Evolutionary conservation across 192 early-diverging fungal genomes (phyloP).

Genomic region (Geosiphon pyriformis): DNA sequence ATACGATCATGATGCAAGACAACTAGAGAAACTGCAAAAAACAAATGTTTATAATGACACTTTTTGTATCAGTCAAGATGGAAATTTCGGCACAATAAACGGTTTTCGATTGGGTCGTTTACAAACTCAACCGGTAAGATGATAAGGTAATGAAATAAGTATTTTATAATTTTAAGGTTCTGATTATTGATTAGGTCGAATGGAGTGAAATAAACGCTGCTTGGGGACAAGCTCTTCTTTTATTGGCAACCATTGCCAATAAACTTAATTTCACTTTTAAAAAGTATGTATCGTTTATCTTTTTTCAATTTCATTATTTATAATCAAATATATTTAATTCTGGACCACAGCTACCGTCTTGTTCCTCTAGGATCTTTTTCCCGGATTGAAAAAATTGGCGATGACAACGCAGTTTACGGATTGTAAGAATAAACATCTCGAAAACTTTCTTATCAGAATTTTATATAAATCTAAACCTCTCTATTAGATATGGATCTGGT

Average conservation of each 20-base stretch:
- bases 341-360: slow-evolving; percentile 58
- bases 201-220: slow-evolving; percentile 98
- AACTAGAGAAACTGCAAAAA: slow-evolving; percentile 79
- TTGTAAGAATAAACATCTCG: slow-evolving; percentile 52
- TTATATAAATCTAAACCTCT: background rate
- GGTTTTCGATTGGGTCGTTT: slow-evolving; percentile 85
- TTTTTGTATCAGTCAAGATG: slow-evolving; percentile 82
- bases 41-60: slow-evolving; percentile 96
- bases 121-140: slow-evolving; percentile 56
- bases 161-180: slow-evolving; percentile 12
- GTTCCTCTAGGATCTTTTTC: slow-evolving; percentile 92
- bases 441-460: background rate
- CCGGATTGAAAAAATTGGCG: slow-evolving; percentile 77
- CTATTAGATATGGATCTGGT: slow-evolving; percentile 69
- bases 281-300: slow-evolving; percentile 38
- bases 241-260: slow-evolving; percentile 82
- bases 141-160: background rate
- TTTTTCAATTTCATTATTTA: background rate
- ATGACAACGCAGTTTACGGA: slow-evolving; percentile 69
- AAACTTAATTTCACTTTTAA: slow-evolving; percentile 80
- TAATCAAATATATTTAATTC: background rate
- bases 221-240: slow-evolving; percentile 82
- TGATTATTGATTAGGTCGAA: slow-evolving; percentile 53
- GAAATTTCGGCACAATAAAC: slow-evolving; percentile 89
- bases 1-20: slow-evolving; percentile 68